Percentiles rank a stretch among this genome's conserved stretches.
Conservation (phyloP, 805 yeast species). For the Alloascoidea hylecoeti region DNA sequence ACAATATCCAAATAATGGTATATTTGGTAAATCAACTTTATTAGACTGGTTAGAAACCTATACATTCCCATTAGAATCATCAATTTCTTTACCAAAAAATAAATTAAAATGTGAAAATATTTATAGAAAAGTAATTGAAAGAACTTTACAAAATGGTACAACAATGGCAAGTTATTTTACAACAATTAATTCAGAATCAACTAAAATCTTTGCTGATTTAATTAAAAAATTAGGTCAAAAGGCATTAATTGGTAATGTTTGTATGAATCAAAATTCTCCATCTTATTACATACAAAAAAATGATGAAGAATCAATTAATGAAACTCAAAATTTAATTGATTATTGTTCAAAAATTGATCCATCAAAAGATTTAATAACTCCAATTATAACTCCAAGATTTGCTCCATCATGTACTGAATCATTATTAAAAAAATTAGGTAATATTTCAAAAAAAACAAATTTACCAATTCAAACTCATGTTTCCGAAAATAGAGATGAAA, state of each 20-base stretch:
- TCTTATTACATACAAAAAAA: slow-evolving; percentile 48
- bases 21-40: slow-evolving; percentile 74
- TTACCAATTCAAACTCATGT: slow-evolving; percentile 83
- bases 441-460: slow-evolving; percentile 26
- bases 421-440: slow-evolving; percentile 50
- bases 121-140: slow-evolving; percentile 50
- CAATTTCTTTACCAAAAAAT: too few relatives aligned
- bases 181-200: slow-evolving; percentile 66
- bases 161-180: slow-evolving; percentile 90
- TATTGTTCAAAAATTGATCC: slow-evolving; percentile 45
- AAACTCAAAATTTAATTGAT: slow-evolving; percentile 41
- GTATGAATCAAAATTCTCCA: slow-evolving; percentile 82
- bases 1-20: slow-evolving; percentile 69
- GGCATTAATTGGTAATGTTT: slow-evolving; percentile 84
- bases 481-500: slow-evolving; percentile 68
- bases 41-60: slow-evolving; percentile 81
- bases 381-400: slow-evolving; percentile 85
- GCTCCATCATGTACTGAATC: slow-evolving; percentile 75
- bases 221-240: slow-evolving; percentile 63
- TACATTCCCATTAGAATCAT: slow-evolving; percentile 81
- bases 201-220: slow-evolving; percentile 63
- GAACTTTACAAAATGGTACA: slow-evolving; percentile 71
- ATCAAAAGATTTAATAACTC: slow-evolving; percentile 35
- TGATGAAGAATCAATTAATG: slow-evolving; percentile 33
- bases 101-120: slow-evolving; percentile 45